These are phyloP conservation scores for Eimeria falciformis DNA, from an alignment of 169 alveolate species.

Conservation along the genomic window DNA sequence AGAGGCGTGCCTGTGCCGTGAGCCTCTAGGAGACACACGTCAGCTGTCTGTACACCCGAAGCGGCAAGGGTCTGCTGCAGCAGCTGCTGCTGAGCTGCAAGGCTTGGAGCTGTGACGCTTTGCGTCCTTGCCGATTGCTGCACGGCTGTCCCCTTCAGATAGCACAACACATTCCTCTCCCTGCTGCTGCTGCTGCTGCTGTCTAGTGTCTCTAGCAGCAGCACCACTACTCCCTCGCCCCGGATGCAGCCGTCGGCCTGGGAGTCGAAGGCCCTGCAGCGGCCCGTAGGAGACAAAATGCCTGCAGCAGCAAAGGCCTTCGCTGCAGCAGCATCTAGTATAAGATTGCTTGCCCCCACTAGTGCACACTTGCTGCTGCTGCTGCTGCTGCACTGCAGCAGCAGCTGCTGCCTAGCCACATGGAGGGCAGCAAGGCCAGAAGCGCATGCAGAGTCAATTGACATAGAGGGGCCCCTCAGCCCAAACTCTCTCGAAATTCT, in stretches of 20 bases:
- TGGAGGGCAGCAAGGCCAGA: conserved; percentile 86
- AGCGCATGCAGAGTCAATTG: conserved; percentile 87
- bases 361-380: conserved; percentile 78
- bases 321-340: conserved; percentile 77
- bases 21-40: conserved; percentile 75
- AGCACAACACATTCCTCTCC: conserved; percentile 20
- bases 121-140: conserved; percentile 79
- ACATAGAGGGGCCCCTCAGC: conserved; percentile 84
- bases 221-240: conserved; percentile 82
- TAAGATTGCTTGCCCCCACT: conserved; percentile 79
- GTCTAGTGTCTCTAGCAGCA: conserved; percentile 50
- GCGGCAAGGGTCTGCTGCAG: conserved; percentile 42
- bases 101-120: conserved; percentile 82
- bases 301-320: conserved; percentile 80
- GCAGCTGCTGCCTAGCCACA: conserved; percentile 78
- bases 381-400: background rate
- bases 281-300: conserved; percentile 72
- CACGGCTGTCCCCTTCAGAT: conserved; percentile 70
- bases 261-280: conserved; percentile 80
- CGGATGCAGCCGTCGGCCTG: conserved; percentile 81
- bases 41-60: conserved; percentile 42
- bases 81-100: conserved; percentile 78
- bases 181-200: conserved; percentile 8
- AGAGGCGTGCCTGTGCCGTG: conserved; percentile 82
- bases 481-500: conserved; percentile 85